These are phyloP conservation scores for Sugiyamaella castrensis DNA, from an alignment of 1,139 yeast genomes.

Conservation along the genomic window DNA sequence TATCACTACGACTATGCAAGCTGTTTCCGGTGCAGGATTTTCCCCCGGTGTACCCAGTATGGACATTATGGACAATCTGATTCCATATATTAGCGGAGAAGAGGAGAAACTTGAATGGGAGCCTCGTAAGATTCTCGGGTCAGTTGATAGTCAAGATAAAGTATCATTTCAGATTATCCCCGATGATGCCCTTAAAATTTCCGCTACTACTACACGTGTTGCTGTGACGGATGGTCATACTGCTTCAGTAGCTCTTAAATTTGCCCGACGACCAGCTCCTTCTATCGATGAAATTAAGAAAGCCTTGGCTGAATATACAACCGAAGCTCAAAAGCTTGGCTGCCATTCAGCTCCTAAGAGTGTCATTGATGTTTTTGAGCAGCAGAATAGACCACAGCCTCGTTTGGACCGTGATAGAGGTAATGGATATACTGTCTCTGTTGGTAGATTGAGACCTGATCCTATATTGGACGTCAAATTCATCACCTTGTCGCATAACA, in stretches of 20 bases:
- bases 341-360: conserved; percentile 93
- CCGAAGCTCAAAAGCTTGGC: conserved; percentile 74
- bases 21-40: conserved; percentile 97
- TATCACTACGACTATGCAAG: conserved; percentile 92
- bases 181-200: conserved; percentile 73
- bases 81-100: conserved; percentile 94
- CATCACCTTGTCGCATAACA: conserved; percentile 94
- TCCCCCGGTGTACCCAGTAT: conserved; percentile 97
- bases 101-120: conserved; percentile 99
- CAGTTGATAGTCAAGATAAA: conserved; percentile 43
- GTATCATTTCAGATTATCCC: conserved; percentile 58
- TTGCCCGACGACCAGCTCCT: conserved; percentile 80
- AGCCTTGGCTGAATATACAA: conserved; percentile 67
- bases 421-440: conserved; percentile 89
- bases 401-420: conserved; percentile 96
- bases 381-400: conserved; percentile 95
- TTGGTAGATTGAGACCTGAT: conserved; percentile 92
- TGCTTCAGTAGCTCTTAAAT: conserved; percentile 85
- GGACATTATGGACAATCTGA: conserved; percentile 89
- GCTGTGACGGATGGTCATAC: conserved; percentile 98
- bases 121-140: conserved; percentile 88
- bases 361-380: conserved; percentile 87
- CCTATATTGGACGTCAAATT: conserved; percentile 91
- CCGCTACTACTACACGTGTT: conserved; percentile 96
- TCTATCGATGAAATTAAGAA: conserved; percentile 74